These are phyloP conservation scores for Phytopythium oedochilum DNA, from an alignment of 352 stramenopile genomes.

Conservation along the genomic window DNA sequence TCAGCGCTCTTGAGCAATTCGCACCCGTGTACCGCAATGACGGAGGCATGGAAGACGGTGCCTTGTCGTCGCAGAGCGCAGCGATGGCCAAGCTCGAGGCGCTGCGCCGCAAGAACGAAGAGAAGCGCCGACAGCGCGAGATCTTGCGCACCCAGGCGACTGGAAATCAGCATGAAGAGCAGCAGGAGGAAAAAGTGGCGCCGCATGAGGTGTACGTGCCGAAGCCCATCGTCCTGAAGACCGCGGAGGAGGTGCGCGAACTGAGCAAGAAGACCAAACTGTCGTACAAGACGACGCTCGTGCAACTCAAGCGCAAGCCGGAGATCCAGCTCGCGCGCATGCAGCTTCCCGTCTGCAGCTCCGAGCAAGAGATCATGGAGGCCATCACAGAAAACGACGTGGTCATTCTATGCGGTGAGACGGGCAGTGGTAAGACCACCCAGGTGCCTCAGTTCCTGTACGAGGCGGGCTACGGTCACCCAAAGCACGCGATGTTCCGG, in stretches of 20 bases:
- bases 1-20: constrained; percentile 3
- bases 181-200: constrained; percentile 18
- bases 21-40: neutral
- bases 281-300: constrained; percentile 65
- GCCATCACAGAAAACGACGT: constrained; percentile 93
- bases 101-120: constrained; percentile 78
- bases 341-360: constrained; percentile 96
- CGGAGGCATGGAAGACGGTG: constrained; percentile 6
- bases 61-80: constrained; percentile 49
- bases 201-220: constrained; percentile 55
- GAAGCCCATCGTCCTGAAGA: constrained; percentile 69
- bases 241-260: constrained; percentile 42
- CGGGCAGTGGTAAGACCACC: constrained; percentile 97
- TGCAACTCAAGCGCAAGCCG: constrained; percentile 69
- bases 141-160: constrained; percentile 6
- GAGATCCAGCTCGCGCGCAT: constrained; percentile 90
- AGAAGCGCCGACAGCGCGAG: constrained; percentile 43
- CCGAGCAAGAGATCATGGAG: constrained; percentile 99
- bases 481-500: constrained; percentile 40
- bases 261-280: constrained; percentile 43
- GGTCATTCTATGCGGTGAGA: constrained; percentile 98
- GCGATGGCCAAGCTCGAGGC: constrained; percentile 65
- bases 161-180: constrained; percentile 13
- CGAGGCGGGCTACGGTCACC: constrained; percentile 88
- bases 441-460: constrained; percentile 99